These are phyloP conservation scores for Apophysomyces trapeziformis DNA, from an alignment of 371 early-diverging fungal species.

Conservation along the genomic window DNA sequence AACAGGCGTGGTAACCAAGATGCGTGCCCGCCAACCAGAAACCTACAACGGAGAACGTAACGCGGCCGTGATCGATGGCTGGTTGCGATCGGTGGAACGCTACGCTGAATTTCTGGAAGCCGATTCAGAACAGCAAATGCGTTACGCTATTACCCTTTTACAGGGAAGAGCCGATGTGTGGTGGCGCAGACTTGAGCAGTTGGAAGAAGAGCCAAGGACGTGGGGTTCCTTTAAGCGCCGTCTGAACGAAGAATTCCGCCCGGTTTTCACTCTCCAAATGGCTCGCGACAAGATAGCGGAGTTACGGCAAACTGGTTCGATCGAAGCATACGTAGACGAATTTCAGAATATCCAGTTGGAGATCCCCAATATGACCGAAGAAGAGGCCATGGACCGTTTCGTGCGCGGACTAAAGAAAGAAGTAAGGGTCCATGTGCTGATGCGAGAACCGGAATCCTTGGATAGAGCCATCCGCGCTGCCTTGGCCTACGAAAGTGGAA, in stretches of 20 bases:
- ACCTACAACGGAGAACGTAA: neutral
- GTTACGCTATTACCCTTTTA: slow-evolving; percentile 3
- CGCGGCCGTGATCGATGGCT: neutral
- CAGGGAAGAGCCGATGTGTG: neutral
- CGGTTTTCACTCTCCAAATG: too few species aligned
- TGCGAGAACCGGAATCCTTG: neutral
- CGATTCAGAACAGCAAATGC: neutral
- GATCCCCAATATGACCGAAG: too few species aligned
- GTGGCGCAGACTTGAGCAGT: neutral
- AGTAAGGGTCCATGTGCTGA: neutral
- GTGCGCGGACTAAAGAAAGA: neutral
- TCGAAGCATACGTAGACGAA: too few species aligned
- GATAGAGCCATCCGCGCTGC: neutral
- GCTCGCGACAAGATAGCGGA: too few species aligned
- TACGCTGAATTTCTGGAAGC: neutral
- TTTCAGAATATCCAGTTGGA: too few species aligned
- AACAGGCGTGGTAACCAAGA: neutral
- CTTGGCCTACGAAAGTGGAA: slow-evolving; percentile 10
- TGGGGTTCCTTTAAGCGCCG: neutral
- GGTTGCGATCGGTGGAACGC: neutral
- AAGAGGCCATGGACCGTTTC: slow-evolving; percentile 18
- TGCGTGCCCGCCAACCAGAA: neutral
- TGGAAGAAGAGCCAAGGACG: neutral
- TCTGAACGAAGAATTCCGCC: neutral
- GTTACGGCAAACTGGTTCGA: too few species aligned